Base-by-base conservation (phyloP, 2,329 filamentous ascomycete genomes). In the Grosmannia clavigera region DNA sequence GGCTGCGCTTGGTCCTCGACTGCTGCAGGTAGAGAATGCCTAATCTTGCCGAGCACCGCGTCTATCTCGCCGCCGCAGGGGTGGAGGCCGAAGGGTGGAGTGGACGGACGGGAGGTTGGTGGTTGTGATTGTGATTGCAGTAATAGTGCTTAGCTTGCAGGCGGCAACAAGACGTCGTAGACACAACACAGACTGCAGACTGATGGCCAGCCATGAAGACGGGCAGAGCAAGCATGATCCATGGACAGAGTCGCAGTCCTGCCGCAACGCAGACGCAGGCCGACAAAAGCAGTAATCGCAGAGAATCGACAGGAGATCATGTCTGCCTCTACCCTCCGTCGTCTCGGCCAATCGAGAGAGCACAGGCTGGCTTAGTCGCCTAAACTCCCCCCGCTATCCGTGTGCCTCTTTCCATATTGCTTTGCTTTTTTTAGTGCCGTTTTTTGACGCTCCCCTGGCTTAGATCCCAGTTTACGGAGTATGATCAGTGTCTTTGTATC, bases 311-410 rank as follows among this genome's bases (percentile, higher is more conserved):
- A 55, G 53, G 33, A 19, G 10, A 14, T 11, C n/a, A n/a, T 35
- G 29, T 16, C 14, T 14, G 22, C 22, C 25, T 25, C 19, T 25
- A 22, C 22, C 22, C n/a, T 35, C 33, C 31, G 31, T 31, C 31
- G 19, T 31, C 29, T 38, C 35, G 14, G 27, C 40, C 19, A 50
- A 27, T 31, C 25, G 25, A 29, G 40, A 50, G 40, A 57, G 25
- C 38, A 31, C 53, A 22, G 9, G 7, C 51, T 53, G 22, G 14
- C 55, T 38, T 57, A 31, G 40, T 57, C 51, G 52, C 52, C 57
- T 22, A 43, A 52, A 57, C 55, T 55, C n/a, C 22, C 60, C 60
- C 57, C 57, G 54, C 60, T 38, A 59, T 62, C 48, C 56, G 38
- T 38, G 38, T 53, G 31, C 58, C n/a, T 48, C 33, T 54, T 35